phyloP scores from a whole-genome alignment of 257 asterid genomes.

The Ligustrum vulgare region DNA sequence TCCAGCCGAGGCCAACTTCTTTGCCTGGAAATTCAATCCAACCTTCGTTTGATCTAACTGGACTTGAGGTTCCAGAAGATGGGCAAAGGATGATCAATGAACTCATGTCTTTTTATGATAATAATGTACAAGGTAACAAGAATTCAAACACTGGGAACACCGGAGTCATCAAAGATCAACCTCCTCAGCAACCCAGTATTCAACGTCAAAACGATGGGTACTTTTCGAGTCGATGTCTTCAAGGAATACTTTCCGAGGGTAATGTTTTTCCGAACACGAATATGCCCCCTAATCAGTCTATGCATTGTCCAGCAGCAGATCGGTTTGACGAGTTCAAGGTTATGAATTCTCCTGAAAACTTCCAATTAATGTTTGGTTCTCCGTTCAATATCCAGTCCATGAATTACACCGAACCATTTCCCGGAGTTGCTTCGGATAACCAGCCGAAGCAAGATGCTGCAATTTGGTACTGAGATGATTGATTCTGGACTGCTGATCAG shows the following conservation, averaged over 20 bases:
- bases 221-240: constrained; percentile 29
- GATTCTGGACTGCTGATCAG: constrained; percentile 4
- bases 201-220: constrained; percentile 37
- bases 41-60: constrained; percentile 51
- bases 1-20: constrained; percentile 36
- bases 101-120: constrained; percentile 68
- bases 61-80: constrained; percentile 75
- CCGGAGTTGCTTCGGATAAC: constrained; percentile 40
- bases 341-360: constrained; percentile 41
- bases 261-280: constrained; percentile 37
- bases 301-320: constrained; percentile 28
- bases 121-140: constrained; percentile 46
- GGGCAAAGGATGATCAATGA: constrained; percentile 68
- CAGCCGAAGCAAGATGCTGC: constrained; percentile 46
- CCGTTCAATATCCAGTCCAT: constrained; percentile 42
- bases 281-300: constrained; percentile 28
- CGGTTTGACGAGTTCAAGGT: constrained; percentile 47
- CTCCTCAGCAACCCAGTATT: constrained; percentile 26
- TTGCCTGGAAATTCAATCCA: constrained; percentile 26
- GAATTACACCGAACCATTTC: constrained; percentile 43
- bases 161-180: constrained; percentile 30
- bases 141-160: constrained; percentile 26
- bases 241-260: constrained; percentile 38
- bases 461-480: constrained; percentile 49
- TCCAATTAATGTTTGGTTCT: constrained; percentile 55